phyloP scores from a whole-genome alignment of 2,329 filamentous ascomycete genomes.

The Neocatenulostroma microsporum region DNA sequence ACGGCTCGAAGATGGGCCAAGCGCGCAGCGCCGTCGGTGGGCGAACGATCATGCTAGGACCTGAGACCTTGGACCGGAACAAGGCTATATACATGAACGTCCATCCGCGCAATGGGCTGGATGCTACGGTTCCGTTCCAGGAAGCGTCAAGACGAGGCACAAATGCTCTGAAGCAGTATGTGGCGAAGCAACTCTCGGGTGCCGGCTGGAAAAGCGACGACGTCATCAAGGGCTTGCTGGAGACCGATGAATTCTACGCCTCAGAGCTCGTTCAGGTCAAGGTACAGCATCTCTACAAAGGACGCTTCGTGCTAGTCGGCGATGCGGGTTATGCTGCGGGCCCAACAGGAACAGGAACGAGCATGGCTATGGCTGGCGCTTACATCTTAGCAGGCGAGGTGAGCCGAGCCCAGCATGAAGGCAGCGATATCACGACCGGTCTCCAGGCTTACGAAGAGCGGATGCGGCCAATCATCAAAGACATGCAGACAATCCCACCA shows the following conservation, averaged over 20 bases:
- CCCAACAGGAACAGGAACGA: slow-evolving; percentile 28
- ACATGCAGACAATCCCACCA: slow-evolving; percentile 15
- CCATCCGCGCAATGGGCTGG: slow-evolving; percentile 23
- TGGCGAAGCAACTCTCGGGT: slow-evolving; percentile 18
- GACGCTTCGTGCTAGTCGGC: slow-evolving; percentile 33
- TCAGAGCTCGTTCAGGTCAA: slow-evolving; percentile 29
- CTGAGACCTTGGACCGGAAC: slow-evolving; percentile 30
- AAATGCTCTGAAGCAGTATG: slow-evolving; percentile 28
- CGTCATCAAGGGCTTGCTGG: slow-evolving; percentile 14
- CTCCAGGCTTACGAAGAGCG: slow-evolving; percentile 20
- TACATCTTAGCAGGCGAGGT: slow-evolving; percentile 26
- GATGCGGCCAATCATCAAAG: slow-evolving; percentile 15
- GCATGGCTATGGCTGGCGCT: slow-evolving; percentile 25
- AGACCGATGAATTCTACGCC: slow-evolving; percentile 20
- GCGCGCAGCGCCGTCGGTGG: slow-evolving; percentile 34
- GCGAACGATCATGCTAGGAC: slow-evolving; percentile 31
- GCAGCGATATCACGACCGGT: slow-evolving; percentile 14
- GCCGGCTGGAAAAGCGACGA: slow-evolving; percentile 18
- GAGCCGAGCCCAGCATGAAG: slow-evolving; percentile 7
- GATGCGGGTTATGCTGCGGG: slow-evolving; percentile 34
- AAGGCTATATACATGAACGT: slow-evolving; percentile 32
- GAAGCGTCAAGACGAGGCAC: slow-evolving; percentile 33
- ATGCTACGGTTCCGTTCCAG: slow-evolving; percentile 31
- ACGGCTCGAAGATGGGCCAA: slow-evolving; percentile 32
- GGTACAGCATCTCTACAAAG: slow-evolving; percentile 24